Percentiles rank a stretch among this genome's conserved stretches.
Evolutionary conservation across 805 yeast species (phyloP).

Genomic region (Candida orba): DNA sequence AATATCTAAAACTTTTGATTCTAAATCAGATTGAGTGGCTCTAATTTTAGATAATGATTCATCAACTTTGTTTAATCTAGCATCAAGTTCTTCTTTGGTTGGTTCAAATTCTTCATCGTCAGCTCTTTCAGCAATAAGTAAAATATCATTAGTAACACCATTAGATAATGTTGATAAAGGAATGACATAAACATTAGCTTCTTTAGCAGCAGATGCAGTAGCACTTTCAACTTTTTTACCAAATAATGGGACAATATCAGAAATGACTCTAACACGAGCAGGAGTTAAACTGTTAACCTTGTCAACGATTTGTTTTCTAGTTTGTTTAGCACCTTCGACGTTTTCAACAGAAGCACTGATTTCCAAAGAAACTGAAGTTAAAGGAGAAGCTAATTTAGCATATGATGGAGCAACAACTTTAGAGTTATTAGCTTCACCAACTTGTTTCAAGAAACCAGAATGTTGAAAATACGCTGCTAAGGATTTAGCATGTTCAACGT

Average conservation of each 20-base stretch:
- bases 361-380: conserved; percentile 47
- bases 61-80: conserved; percentile 48
- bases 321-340: conserved; percentile 45
- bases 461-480: conserved; percentile 61
- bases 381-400: conserved; percentile 34
- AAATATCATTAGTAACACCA: conserved; percentile 35
- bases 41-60: conserved; percentile 51
- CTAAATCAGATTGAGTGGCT: conserved; percentile 47
- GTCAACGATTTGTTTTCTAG: conserved; percentile 67
- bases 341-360: conserved; percentile 47
- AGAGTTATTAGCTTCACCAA: conserved; percentile 36
- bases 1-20: conserved; percentile 43
- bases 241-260: conserved; percentile 64
- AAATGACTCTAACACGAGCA: conserved; percentile 44
- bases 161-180: conserved; percentile 46
- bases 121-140: conserved; percentile 45
- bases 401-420: conserved; percentile 42
- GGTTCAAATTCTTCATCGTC: conserved; percentile 67
- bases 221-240: conserved; percentile 36
- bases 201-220: conserved; percentile 35
- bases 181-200: conserved; percentile 47
- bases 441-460: conserved; percentile 38
- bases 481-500: conserved; percentile 66
- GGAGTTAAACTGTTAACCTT: conserved; percentile 72
- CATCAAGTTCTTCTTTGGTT: conserved; percentile 48